Percentiles rank a stretch among this genome's conserved stretches.
Conservation (phyloP, 495 filamentous ascomycete species). For the Staphylotrichum longicolle region DNA sequence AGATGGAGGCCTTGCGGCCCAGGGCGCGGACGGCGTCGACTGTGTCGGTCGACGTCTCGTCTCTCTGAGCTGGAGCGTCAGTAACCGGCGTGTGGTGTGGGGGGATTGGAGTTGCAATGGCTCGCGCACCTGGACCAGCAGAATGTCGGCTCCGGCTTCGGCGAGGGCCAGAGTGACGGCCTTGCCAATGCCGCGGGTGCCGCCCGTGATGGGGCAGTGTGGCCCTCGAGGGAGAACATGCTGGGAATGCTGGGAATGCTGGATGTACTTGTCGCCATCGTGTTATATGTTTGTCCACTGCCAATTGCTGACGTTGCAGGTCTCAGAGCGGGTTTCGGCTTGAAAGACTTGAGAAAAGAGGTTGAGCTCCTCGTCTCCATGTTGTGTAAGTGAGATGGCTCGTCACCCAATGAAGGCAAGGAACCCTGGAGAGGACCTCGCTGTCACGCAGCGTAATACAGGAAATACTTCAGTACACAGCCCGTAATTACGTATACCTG, state of each 20-base stretch:
- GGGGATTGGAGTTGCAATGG: background rate
- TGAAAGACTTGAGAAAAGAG: background rate
- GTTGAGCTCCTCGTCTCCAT: background rate
- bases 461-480: background rate
- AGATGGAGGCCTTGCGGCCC: slow-evolving; percentile 66
- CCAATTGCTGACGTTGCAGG: no score
- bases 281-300: background rate
- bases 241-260: background rate
- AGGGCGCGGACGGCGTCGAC: slow-evolving; percentile 59
- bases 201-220: slow-evolving; percentile 82
- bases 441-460: background rate
- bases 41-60: slow-evolving; percentile 63
- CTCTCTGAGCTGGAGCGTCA: slow-evolving; percentile 47
- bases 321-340: no score
- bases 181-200: slow-evolving; percentile 83
- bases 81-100: background rate
- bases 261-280: slow-evolving; percentile 15
- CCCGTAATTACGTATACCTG: background rate
- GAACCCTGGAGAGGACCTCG: background rate
- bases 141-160: slow-evolving; percentile 79
- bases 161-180: slow-evolving; percentile 78
- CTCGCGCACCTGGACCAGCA: slow-evolving; percentile 60
- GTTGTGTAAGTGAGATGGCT: slow-evolving; percentile 3
- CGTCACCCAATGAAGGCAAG: background rate
- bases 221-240: slow-evolving; percentile 58